A percentile compares a stretch with the other conserved stretches of the same genome.
phyloP scores from a whole-genome alignment of 1,284 basidiomycete species.

The Blastosporella zonata region DNA sequence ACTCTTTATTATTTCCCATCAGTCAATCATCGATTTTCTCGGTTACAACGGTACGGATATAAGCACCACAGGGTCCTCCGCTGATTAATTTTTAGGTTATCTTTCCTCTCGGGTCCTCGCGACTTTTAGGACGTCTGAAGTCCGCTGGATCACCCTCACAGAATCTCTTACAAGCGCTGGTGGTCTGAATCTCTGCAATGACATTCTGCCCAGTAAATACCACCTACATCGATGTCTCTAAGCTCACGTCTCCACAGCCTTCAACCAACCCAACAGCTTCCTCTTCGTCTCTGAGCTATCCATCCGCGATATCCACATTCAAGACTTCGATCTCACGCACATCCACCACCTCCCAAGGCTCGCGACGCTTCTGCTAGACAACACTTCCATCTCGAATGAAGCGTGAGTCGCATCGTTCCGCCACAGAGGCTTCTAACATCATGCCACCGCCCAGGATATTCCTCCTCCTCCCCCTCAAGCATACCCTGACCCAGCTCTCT shows the following conservation, averaged over 20 bases:
- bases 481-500: constrained; percentile 47
- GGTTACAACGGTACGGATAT: constrained; percentile 36
- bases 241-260: constrained; percentile 33
- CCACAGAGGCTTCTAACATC: not conserved
- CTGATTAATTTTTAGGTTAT: constrained; percentile 30
- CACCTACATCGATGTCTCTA: constrained; percentile 5
- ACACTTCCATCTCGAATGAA: constrained; percentile 59
- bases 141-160: constrained; percentile 38
- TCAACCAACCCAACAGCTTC: constrained; percentile 50
- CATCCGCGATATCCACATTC: constrained; percentile 42
- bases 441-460: constrained; percentile 41
- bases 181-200: constrained; percentile 45
- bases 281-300: constrained; percentile 46
- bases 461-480: constrained; percentile 52
- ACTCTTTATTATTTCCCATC: constrained; percentile 34
- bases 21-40: constrained; percentile 43
- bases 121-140: constrained; percentile 37
- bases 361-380: constrained; percentile 45
- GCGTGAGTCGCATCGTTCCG: constrained; percentile 38
- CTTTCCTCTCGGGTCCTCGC: constrained; percentile 37
- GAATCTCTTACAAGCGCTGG: constrained; percentile 45
- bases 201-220: constrained; percentile 42
- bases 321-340: constrained; percentile 46
- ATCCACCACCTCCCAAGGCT: constrained; percentile 54
- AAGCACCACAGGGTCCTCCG: not conserved